A percentile compares a stretch with the other conserved stretches of the same genome.
phyloP scores from a whole-genome alignment of 1,284 basidiomycete species.

The Earliella scabrosa region DNA sequence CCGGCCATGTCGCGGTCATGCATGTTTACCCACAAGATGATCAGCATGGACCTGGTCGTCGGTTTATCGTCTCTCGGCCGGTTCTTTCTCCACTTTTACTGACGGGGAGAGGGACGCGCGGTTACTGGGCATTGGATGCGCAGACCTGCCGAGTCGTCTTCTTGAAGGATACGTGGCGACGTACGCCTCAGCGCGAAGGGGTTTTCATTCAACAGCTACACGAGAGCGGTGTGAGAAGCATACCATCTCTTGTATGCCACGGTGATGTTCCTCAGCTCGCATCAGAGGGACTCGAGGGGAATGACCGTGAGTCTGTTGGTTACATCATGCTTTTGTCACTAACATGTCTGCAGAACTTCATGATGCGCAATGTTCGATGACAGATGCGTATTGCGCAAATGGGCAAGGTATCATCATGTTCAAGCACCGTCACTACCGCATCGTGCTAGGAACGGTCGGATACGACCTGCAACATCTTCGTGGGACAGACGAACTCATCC shows the following conservation, averaged over 20 bases:
- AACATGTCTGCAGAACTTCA: too few relatives aligned
- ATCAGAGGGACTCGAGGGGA: too few relatives aligned
- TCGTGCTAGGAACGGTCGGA: constrained; percentile 11
- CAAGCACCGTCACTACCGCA: constrained; percentile 5
- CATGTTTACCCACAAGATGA: neutral
- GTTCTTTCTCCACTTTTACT: neutral
- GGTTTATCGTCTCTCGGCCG: constrained; percentile 10
- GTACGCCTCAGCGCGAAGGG: neutral
- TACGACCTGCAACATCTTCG: neutral
- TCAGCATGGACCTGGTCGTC: neutral
- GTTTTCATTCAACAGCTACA: neutral
- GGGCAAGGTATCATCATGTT: neutral
- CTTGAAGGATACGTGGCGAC: constrained; percentile 16
- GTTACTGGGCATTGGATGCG: constrained; percentile 11
- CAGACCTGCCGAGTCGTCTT: neutral
- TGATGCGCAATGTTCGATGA: too few relatives aligned
- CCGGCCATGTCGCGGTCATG: neutral
- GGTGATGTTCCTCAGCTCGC: neutral
- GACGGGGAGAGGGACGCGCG: neutral
- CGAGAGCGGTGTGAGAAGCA: neutral
- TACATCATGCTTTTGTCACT: too few relatives aligned
- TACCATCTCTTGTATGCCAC: neutral
- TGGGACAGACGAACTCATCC: constrained; percentile 7
- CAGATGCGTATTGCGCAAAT: neutral
- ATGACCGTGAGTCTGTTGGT: too few relatives aligned